Base-by-base conservation (phyloP, 1,139 yeast genomes). In the Lodderomyces oxycetoniae region DNA sequence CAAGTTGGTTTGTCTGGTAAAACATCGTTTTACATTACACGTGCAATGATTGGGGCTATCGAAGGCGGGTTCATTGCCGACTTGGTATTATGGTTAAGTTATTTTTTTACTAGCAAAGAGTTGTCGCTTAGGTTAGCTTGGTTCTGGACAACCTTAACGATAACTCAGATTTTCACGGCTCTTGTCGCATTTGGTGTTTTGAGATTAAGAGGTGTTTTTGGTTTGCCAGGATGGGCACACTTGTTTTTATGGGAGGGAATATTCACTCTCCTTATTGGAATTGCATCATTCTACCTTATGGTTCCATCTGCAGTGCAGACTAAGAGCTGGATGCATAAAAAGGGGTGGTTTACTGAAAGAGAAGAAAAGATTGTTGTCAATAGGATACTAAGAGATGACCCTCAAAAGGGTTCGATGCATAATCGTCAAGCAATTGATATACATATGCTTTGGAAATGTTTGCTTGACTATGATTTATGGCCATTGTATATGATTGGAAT, bases 381-480 rank as follows among this genome's bases (percentile, higher is more conserved):
- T 46, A 64, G 77, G 38, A 63, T 79, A 1, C 57, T 79, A 35
- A 58, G 85, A 46, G 85, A 79, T 52, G 87, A 79, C 46, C 86
- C 87, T 5, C 57, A 73, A 1, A 79, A 79, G 53, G 83, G 85
- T 15, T 80, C 75, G 41, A 76, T 78, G 82, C 66, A 77, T 49
- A 79, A 79, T 49, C 64, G 83, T 48, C 75, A 78, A 45, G 74
- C 77, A 1, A 57, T 79, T 8, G 52, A 65, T 5, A 51, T 57
- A 22, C 59, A 48, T 35, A 61, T 62, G 34, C 48, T 77, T 19
- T 46, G 59, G 46, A 50, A 52, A 27, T 58, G 78, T 3, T 38
- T 77, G 10, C 33, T 45, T 10, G 85, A 79, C 51, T 73, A 64
- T 45, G 78, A 79, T 48, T 47, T 77, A 35, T 68, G 78, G 74